These are phyloP conservation scores for Aspergillaceae sp. DNA, from an alignment of 2,329 filamentous ascomycete species.

Conservation along the genomic window DNA sequence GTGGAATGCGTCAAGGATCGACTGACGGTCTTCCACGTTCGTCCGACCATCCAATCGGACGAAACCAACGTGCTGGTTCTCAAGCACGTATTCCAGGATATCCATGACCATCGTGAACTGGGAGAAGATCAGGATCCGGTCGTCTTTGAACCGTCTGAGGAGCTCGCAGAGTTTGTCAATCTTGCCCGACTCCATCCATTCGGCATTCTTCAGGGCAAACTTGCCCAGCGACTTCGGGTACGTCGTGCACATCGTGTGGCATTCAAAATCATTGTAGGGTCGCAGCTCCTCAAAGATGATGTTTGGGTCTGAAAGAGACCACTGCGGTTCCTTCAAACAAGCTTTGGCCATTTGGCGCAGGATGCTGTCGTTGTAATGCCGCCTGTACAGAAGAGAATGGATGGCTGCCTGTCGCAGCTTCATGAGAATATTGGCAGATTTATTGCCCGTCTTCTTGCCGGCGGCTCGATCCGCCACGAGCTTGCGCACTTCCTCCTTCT, in stretches of 20 bases:
- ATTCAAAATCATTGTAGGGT: constrained; percentile 53
- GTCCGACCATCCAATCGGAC: constrained; percentile 82
- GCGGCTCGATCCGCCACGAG: constrained; percentile 51
- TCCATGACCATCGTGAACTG: constrained; percentile 90
- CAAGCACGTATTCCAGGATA: constrained; percentile 75
- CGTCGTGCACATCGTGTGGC: constrained; percentile 50
- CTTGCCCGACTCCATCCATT: constrained; percentile 73
- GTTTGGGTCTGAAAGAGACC: constrained; percentile 42
- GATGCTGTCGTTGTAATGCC: constrained; percentile 65
- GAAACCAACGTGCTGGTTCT: constrained; percentile 63
- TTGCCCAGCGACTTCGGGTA: constrained; percentile 45
- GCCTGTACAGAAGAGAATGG: constrained; percentile 79
- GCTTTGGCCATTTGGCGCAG: constrained; percentile 70
- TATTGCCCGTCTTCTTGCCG: constrained; percentile 46
- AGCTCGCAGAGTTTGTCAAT: constrained; percentile 71
- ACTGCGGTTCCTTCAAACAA: constrained; percentile 60
- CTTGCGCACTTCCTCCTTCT: constrained; percentile 55
- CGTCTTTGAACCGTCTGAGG: constrained; percentile 61
- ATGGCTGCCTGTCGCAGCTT: constrained; percentile 86
- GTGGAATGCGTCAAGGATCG: constrained; percentile 81
- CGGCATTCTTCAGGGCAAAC: constrained; percentile 50
- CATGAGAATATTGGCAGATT: constrained; percentile 66
- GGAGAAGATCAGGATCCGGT: constrained; percentile 83
- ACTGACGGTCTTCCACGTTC: constrained; percentile 72
- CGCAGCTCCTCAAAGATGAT: constrained; percentile 48